Base-by-base conservation (phyloP, 2,329 filamentous ascomycete species). In the Colletotrichum nymphaeae region DNA sequence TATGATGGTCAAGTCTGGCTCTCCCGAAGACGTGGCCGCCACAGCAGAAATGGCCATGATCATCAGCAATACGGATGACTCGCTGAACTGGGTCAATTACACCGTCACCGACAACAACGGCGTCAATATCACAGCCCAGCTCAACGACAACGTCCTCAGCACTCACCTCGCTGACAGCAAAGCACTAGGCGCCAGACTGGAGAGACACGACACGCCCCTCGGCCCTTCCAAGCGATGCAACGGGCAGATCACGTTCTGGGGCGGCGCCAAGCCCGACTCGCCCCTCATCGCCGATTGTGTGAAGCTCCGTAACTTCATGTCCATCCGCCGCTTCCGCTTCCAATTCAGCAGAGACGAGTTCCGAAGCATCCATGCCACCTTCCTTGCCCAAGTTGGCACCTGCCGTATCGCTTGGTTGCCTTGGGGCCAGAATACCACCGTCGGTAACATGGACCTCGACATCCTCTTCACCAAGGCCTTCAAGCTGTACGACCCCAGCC, bases 391-490 rank as follows among this genome's bases (percentile, higher is more conserved):
- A 24, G 65, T 67, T 24, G 63, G 42, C 11, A 62, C 68, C 16
- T 71, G 68, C 26, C 68, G 67, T 63, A 37, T 71, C 26, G 53
- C 53, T 22, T 70, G 55, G 42, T 49, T 19, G 32, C 53, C 49
- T 37, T 52, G 37, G 16, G 35, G 30, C 60, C 19, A 37, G 14
- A 46, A 49, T 32, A 24, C n/a, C 28, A 26, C 55, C 46, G 58
- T 71, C 32, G 63, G 69, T 63, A 71, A 67, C 49, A 71, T 67
- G 69, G 69, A 67, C 35, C 49, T 63, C 12, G 69, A 72, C 22
- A 35, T 55, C 24, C 12, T 72, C 8, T 11, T 69, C n/a, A 56
- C 60, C 5, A 24, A 32, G 3, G 69, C 42, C 26, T 59, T 72
- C 32, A 53, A 64, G 1, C 42, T 55, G 30, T 59, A 59, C 52